Evolutionary conservation across 2,329 filamentous ascomycete species (phyloP).

Genomic region (Apiospora hydei): DNA sequence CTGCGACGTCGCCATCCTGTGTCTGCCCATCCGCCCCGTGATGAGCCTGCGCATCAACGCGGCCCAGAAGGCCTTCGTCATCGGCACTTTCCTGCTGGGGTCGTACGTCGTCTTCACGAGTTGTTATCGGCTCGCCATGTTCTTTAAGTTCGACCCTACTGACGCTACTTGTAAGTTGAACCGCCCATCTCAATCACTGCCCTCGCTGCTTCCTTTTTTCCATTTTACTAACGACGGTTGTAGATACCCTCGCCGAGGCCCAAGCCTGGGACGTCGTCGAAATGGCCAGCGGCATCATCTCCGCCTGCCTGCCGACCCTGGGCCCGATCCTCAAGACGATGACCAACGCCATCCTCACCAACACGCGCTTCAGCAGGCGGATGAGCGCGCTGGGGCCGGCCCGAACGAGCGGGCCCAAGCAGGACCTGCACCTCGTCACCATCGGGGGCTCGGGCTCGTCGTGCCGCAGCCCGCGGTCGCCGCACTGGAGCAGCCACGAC

Average conservation of each 20-base stretch:
- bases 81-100: conserved; percentile 8
- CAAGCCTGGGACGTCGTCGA: conserved; percentile 22
- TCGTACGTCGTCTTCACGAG: conserved; percentile 17
- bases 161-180: not conserved
- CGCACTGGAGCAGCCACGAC: not conserved
- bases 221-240: not conserved
- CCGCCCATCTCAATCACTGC: not conserved
- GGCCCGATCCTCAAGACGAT: conserved; percentile 55
- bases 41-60: not conserved
- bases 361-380: not conserved
- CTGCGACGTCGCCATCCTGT: conserved; percentile 17
- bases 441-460: conserved; percentile 18
- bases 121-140: not conserved
- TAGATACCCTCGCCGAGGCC: conserved; percentile 12
- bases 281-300: conserved; percentile 21
- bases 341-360: not conserved
- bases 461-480: not conserved
- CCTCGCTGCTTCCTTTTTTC: not conserved
- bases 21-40: not conserved
- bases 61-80: conserved; percentile 4
- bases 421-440: conserved; percentile 12
- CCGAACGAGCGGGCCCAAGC: not conserved
- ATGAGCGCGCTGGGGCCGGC: not conserved
- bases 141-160: not conserved
- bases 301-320: conserved; percentile 14